A percentile compares a stretch with the other conserved stretches of the same genome.
Evolutionary conservation across 805 yeast species (phyloP).

Genomic region (Cyberlindnera veronae): DNA sequence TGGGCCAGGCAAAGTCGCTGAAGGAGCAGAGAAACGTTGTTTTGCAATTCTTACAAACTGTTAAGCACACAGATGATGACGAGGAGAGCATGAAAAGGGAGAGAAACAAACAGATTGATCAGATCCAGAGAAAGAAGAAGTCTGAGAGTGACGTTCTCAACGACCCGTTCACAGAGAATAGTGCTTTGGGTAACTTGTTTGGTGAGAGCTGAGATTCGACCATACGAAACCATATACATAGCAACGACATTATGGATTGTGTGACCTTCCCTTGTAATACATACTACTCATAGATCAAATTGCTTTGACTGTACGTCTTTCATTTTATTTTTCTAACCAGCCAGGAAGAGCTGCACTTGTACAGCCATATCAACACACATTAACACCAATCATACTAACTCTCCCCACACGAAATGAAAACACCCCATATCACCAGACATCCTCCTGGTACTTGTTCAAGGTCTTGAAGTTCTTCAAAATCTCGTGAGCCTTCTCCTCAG

Average conservation of each 20-base stretch:
- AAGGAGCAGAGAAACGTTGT: slow-evolving; percentile 80
- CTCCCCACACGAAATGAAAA: too few species aligned
- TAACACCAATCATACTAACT: too few species aligned
- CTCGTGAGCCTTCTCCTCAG: slow-evolving; percentile 68
- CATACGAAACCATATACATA: too few species aligned
- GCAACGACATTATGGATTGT: too few species aligned
- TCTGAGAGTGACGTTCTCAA: slow-evolving; percentile 53
- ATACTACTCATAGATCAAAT: too few species aligned
- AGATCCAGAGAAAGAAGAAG: slow-evolving; percentile 46
- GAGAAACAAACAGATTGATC: slow-evolving; percentile 54
- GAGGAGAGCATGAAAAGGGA: slow-evolving; percentile 42
- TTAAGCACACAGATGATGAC: slow-evolving; percentile 47
- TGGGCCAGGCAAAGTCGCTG: slow-evolving; percentile 62
- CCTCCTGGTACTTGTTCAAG: slow-evolving; percentile 91
- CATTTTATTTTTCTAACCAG: too few species aligned
- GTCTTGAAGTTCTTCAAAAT: slow-evolving; percentile 75
- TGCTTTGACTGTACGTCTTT: too few species aligned
- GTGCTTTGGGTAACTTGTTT: slow-evolving; percentile 58
- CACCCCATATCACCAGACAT: slow-evolving; percentile 97
- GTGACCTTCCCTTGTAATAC: too few species aligned
- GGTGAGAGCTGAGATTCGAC: slow-evolving; percentile 39
- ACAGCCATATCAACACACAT: too few species aligned
- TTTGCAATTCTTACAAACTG: slow-evolving; percentile 67
- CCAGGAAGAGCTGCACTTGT: too few species aligned
- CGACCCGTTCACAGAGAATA: slow-evolving; percentile 69